These are phyloP conservation scores for Penicillium janthinellum DNA, from an alignment of 2,329 filamentous ascomycete species.

Conservation along the genomic window DNA sequence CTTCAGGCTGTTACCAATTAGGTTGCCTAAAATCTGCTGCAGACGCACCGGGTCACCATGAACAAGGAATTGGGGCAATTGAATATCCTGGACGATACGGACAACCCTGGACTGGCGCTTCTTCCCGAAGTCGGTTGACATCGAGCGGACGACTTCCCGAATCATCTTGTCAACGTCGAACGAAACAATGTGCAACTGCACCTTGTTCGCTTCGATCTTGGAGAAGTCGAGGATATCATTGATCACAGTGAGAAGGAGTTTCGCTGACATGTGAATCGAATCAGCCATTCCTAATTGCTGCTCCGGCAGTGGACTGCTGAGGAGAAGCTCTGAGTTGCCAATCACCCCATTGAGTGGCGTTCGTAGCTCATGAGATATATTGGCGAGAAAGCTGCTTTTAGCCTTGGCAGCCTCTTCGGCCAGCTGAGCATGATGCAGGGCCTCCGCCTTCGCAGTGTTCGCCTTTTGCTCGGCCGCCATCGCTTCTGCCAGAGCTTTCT, in stretches of 20 bases:
- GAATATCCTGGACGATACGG: not conserved
- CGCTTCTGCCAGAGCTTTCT: slow-evolving; percentile 4
- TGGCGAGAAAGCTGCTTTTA: slow-evolving; percentile 3
- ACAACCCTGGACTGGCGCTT: no score
- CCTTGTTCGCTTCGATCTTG: slow-evolving; percentile 9
- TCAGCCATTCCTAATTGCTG: slow-evolving; percentile 2
- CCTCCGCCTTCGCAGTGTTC: not conserved
- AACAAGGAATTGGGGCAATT: no score
- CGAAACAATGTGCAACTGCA: slow-evolving; percentile 5
- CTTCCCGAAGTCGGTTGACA: no score
- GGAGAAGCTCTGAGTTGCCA: slow-evolving; percentile 7
- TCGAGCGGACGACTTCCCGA: no score
- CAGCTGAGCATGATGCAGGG: no score
- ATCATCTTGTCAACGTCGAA: no score
- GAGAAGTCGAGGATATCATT: slow-evolving; percentile 13
- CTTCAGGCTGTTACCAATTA: slow-evolving; percentile 3
- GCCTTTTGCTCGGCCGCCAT: slow-evolving; percentile 4
- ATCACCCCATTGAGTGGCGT: slow-evolving; percentile 13
- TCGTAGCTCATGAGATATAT: slow-evolving; percentile 9
- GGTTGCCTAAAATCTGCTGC: slow-evolving; percentile 2
- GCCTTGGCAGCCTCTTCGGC: not conserved
- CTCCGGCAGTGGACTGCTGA: not conserved
- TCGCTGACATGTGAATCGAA: not conserved
- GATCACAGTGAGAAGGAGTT: slow-evolving; percentile 6
- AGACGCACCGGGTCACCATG: not conserved